These are phyloP conservation scores for Verticillium tricorpus DNA, from an alignment of 2,329 filamentous ascomycete species.

Conservation along the genomic window DNA sequence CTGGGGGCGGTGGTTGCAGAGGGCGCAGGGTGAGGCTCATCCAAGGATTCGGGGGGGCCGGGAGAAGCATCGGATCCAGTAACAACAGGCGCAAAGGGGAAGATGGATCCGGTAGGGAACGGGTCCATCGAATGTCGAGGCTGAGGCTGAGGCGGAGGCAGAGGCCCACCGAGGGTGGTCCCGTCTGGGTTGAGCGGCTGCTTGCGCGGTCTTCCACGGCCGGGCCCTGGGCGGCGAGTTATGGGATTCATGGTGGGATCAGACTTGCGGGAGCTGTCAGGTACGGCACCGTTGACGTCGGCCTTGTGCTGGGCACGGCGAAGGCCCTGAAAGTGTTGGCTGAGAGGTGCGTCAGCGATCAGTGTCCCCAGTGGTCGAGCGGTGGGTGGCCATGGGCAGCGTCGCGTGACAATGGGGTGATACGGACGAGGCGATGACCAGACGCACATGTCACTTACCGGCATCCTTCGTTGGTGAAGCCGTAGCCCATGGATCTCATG, in stretches of 20 bases:
- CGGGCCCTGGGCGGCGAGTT: slow-evolving; percentile 55
- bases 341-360: slow-evolving; percentile 19
- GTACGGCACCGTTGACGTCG: slow-evolving; percentile 31
- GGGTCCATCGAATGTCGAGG: background rate
- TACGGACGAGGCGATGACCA: background rate
- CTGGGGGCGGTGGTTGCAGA: no score
- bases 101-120: no score
- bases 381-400: background rate
- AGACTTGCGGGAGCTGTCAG: slow-evolving; percentile 30
- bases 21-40: no score
- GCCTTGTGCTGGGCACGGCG: slow-evolving; percentile 50
- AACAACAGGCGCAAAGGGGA: no score
- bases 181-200: slow-evolving; percentile 17
- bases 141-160: background rate
- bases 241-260: slow-evolving; percentile 55
- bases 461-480: slow-evolving; percentile 61
- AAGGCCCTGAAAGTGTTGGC: slow-evolving; percentile 59
- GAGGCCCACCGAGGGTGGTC: background rate
- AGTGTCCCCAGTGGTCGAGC: background rate
- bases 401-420: background rate
- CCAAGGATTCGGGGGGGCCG: no score
- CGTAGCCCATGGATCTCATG: slow-evolving; percentile 55
- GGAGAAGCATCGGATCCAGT: background rate
- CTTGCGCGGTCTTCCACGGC: slow-evolving; percentile 50
- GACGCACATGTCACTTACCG: slow-evolving; percentile 40